Evolutionary conservation across 148 eudicot species (phyloP).

Genomic region (Polygonum maritimum): DNA sequence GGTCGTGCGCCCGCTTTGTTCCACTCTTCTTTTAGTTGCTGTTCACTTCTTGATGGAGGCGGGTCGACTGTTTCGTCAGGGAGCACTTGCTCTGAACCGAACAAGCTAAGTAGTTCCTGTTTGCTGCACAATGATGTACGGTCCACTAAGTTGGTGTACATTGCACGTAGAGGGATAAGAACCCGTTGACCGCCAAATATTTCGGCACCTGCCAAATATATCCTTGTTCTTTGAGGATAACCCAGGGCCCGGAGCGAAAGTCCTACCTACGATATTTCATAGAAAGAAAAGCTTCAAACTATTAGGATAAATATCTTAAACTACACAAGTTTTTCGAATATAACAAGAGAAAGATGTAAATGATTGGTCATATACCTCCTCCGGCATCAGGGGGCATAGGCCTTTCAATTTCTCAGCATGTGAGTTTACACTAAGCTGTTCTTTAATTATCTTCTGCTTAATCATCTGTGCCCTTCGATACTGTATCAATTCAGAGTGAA

Average conservation of each 20-base stretch:
- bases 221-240: constrained; percentile 79
- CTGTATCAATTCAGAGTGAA: constrained; percentile 89
- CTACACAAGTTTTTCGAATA: neutral
- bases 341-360: neutral
- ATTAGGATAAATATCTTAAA: neutral
- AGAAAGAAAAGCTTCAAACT: neutral
- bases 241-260: constrained; percentile 89
- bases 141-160: constrained; percentile 83
- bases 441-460: constrained; percentile 61
- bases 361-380: constrained; percentile 50
- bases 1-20: constrained; percentile 95
- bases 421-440: constrained; percentile 66
- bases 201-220: constrained; percentile 88
- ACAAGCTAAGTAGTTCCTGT: constrained; percentile 46
- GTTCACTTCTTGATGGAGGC: constrained; percentile 47
- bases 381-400: constrained; percentile 92
- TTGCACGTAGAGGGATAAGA: constrained; percentile 81
- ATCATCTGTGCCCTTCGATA: constrained; percentile 75
- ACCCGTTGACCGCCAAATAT: constrained; percentile 90
- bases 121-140: constrained; percentile 80
- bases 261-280: constrained; percentile 52
- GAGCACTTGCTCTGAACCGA: constrained; percentile 65
- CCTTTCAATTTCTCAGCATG: constrained; percentile 58
- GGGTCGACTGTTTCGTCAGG: constrained; percentile 28
- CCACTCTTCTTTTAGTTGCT: constrained; percentile 70